Percentiles rank a stretch among this genome's conserved stretches.
These are phyloP conservation scores for Myxozyma vanderwaltii DNA, from an alignment of 805 yeast species.

Conservation along the genomic window DNA sequence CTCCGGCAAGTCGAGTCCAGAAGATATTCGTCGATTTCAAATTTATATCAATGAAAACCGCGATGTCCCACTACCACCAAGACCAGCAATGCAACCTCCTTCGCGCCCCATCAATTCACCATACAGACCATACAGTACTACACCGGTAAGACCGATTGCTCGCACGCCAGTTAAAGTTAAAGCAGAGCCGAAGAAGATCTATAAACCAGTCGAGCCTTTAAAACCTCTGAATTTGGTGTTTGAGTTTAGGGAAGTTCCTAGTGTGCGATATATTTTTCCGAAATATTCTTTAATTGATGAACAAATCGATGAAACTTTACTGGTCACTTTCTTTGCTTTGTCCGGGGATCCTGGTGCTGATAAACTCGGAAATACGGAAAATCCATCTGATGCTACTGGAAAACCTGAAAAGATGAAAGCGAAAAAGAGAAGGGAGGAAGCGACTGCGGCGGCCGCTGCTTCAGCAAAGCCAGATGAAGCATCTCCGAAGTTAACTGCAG, in stretches of 20 bases:
- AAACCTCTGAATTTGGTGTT: conserved; percentile 59
- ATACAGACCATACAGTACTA: not conserved
- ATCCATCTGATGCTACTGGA: not conserved
- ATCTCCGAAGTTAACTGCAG: not conserved
- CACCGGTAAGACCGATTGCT: not conserved
- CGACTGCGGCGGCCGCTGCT: conserved; percentile 7
- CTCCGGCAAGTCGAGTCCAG: conserved; percentile 70
- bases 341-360: not conserved
- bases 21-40: conserved; percentile 77
- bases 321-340: conserved; percentile 10
- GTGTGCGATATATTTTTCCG: conserved; percentile 74
- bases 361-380: not conserved
- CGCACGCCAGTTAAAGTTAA: conserved; percentile 4
- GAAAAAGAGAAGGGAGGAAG: conserved; percentile 6
- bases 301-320: conserved; percentile 33
- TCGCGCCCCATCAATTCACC: not conserved
- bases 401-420: not conserved
- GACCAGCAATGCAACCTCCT: not conserved
- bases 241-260: conserved; percentile 71
- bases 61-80: not conserved
- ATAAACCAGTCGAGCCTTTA: conserved; percentile 26
- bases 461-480: not conserved
- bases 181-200: conserved; percentile 4
- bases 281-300: conserved; percentile 74
- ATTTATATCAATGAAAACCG: conserved; percentile 61